Conservation (phyloP, 169 alveolate species). For the Amoebophrya sp. region DNA sequence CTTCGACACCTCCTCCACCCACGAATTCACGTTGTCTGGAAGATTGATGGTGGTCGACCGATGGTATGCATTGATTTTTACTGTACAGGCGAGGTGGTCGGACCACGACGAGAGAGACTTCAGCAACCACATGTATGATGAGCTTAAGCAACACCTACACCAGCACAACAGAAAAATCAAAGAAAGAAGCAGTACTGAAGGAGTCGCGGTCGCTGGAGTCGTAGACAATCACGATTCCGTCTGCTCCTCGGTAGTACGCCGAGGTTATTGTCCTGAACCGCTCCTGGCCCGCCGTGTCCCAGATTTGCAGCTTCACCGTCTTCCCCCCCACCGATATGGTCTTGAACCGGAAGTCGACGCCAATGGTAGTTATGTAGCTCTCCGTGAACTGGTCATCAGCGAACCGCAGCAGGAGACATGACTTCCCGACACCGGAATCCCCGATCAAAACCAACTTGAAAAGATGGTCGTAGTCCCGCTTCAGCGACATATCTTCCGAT, state of each 20-base stretch:
- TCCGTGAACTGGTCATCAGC: conserved; percentile 72
- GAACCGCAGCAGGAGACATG: conserved; percentile 86
- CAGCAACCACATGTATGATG: not conserved
- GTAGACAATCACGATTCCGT: conserved; percentile 80
- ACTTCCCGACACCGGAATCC: conserved; percentile 96
- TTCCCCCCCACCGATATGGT: conserved; percentile 36
- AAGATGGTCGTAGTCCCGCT: conserved; percentile 63
- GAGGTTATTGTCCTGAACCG: conserved; percentile 84
- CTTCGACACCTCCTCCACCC: conserved; percentile 30
- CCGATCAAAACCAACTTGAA: conserved; percentile 93
- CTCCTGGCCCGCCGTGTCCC: conserved; percentile 98
- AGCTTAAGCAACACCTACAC: not conserved
- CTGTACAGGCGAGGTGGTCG: not conserved
- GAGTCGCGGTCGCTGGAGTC: conserved; percentile 78
- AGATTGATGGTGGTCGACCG: not conserved
- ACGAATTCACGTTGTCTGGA: conserved; percentile 20
- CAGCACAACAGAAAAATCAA: not conserved
- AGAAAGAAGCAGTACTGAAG: conserved; percentile 30
- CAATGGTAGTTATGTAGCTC: conserved; percentile 65
- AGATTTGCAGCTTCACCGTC: conserved; percentile 62
- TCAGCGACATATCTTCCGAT: too few species aligned
- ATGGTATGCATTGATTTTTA: not conserved
- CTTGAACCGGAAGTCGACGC: conserved; percentile 64
- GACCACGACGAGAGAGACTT: not conserved
- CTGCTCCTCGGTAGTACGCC: conserved; percentile 87